Evolutionary conservation across 345 rosid species (phyloP).

Genomic region (Lagerstroemia speciosa): DNA sequence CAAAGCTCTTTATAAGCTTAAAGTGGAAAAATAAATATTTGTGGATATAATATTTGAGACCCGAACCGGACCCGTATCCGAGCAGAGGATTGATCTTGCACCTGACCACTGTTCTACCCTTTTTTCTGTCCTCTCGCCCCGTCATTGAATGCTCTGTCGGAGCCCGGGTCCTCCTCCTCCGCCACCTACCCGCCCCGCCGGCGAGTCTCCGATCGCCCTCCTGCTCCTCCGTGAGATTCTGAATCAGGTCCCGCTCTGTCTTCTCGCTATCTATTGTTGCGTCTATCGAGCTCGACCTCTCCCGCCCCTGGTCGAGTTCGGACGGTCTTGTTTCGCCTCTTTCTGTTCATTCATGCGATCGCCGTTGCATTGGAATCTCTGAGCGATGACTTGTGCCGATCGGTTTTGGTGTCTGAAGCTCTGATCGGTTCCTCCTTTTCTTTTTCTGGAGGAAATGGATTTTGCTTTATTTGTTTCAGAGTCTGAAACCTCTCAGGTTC

Average conservation of each 20-base stretch:
- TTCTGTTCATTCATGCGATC: neutral
- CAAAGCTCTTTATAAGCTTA: too few relatives aligned
- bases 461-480: neutral
- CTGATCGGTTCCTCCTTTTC: neutral
- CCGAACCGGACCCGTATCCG: too few relatives aligned
- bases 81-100: too few relatives aligned
- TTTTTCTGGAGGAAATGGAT: neutral
- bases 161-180: neutral
- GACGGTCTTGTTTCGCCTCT: neutral
- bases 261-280: neutral
- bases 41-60: too few relatives aligned
- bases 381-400: neutral
- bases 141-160: conserved; percentile 2
- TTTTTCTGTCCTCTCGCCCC: neutral
- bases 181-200: neutral
- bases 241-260: neutral
- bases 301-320: neutral
- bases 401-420: neutral
- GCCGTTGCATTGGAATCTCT: neutral
- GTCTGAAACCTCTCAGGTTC: neutral
- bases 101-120: neutral
- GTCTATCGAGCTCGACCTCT: neutral
- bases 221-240: neutral
- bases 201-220: neutral
- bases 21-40: too few relatives aligned